phyloP scores from a whole-genome alignment of 768 basidiomycete genomes.

The Boletus reticuloceps region DNA sequence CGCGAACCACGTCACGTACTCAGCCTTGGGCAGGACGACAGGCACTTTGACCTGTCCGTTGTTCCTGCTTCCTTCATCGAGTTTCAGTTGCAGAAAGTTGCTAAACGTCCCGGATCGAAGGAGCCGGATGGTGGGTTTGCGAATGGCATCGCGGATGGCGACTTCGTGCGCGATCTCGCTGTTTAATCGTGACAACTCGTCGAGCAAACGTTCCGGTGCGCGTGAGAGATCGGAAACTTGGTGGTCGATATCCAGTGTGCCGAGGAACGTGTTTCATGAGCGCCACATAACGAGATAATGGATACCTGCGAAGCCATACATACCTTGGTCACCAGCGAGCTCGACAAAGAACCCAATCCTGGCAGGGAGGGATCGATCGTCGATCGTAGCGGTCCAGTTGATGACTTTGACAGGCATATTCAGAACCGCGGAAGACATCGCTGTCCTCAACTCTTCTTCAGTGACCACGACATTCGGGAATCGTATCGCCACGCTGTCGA shows the following conservation, averaged over 20 bases:
- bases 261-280: not conserved
- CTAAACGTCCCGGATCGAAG: constrained; percentile 21
- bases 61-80: constrained; percentile 4
- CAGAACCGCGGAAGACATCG: not conserved
- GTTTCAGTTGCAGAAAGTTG: constrained; percentile 17
- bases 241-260: too few relatives aligned
- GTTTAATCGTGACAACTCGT: not conserved
- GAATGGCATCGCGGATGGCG: not conserved
- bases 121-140: constrained; percentile 22
- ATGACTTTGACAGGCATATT: not conserved
- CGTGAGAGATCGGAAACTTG: not conserved
- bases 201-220: constrained; percentile 8
- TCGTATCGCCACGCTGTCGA: constrained; percentile 5
- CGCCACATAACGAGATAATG: not conserved
- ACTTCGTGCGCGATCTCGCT: too few relatives aligned
- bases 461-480: constrained; percentile 11
- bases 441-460: constrained; percentile 9
- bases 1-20: constrained; percentile 11
- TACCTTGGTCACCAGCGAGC: constrained; percentile 4
- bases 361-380: constrained; percentile 1
- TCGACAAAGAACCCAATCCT: constrained; percentile 19
- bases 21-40: constrained; percentile 14
- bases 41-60: constrained; percentile 22
- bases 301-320: not conserved
- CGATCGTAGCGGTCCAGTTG: constrained; percentile 15